Percentiles rank a stretch among this genome's conserved stretches.
phyloP scores from a whole-genome alignment of 129 eudicot species.

The Ambrosia artemisiifolia region DNA sequence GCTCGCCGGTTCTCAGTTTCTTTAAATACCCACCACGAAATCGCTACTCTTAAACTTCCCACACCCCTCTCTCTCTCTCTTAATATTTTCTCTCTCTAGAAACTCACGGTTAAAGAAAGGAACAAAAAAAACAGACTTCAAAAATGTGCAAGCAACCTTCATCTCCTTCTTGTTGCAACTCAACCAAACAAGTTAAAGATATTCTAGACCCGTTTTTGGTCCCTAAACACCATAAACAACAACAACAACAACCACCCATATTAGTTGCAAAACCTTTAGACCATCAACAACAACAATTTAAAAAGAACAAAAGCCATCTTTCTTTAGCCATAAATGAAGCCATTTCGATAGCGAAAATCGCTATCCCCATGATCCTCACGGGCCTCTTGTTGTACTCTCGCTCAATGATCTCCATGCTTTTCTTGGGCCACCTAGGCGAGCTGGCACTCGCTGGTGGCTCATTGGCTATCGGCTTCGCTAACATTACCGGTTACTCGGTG shows the following conservation, averaged over 20 bases:
- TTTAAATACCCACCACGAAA: constrained; percentile 37
- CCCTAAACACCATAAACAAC: constrained; percentile 13
- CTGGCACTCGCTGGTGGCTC: constrained; percentile 81
- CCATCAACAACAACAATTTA: constrained; percentile 19
- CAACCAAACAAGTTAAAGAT: constrained; percentile 34
- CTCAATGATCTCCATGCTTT: constrained; percentile 86
- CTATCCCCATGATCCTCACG: constrained; percentile 83
- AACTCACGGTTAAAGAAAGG: not conserved
- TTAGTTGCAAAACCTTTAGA: constrained; percentile 26
- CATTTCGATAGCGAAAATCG: constrained; percentile 51
- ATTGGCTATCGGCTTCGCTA: constrained; percentile 77
- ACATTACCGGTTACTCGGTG: constrained; percentile 83
- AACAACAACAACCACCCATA: constrained; percentile 26
- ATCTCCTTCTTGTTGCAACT: constrained; percentile 30
- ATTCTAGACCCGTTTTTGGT: constrained; percentile 17
- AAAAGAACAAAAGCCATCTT: constrained; percentile 26
- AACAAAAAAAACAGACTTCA: constrained; percentile 15
- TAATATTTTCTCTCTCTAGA: not conserved
- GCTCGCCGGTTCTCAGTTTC: constrained; percentile 23
- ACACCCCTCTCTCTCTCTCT: constrained; percentile 21
- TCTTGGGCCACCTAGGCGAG: constrained; percentile 71
- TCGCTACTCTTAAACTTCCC: constrained; percentile 32
- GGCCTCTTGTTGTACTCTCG: constrained; percentile 77
- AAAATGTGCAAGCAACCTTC: constrained; percentile 58
- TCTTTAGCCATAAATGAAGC: constrained; percentile 44